Evolutionary conservation across 2,329 filamentous ascomycete genomes (phyloP).

Genomic region (Teratosphaeria destructans): DNA sequence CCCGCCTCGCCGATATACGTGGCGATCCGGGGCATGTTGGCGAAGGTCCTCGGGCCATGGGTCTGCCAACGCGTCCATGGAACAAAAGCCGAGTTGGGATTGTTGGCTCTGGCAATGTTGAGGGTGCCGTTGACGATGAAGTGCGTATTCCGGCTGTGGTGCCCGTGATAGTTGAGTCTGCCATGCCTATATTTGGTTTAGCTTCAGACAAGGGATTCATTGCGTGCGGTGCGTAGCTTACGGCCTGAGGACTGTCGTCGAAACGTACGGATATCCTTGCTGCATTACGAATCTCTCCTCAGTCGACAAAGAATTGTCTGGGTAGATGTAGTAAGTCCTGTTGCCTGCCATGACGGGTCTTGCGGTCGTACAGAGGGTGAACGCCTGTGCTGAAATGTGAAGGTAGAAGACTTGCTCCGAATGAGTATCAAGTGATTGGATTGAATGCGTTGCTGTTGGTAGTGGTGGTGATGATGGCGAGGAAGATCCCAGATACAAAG

Average conservation of each 20-base stretch:
- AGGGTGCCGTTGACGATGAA: background rate
- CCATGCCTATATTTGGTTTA: background rate
- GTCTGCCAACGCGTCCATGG: background rate
- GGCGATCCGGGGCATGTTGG: background rate
- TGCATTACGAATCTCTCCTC: background rate
- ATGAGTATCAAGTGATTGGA: too few species aligned
- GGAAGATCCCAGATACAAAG: too few species aligned
- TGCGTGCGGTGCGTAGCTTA: background rate
- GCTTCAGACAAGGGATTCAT: background rate
- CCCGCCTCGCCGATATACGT: background rate
- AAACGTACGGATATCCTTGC: conserved; percentile 1
- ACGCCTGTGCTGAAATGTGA: too few species aligned
- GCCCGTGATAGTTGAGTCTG: background rate
- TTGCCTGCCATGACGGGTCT: background rate
- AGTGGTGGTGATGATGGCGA: background rate
- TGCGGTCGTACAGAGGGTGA: background rate
- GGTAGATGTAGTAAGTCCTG: background rate
- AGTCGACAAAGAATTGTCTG: background rate
- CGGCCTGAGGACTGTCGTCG: conserved; percentile 1
- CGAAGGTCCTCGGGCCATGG: background rate
- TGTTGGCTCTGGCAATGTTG: background rate
- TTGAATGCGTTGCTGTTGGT: background rate
- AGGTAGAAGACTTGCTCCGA: too few species aligned
- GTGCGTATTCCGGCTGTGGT: background rate
- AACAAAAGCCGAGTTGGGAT: background rate